A percentile compares a stretch with the other conserved stretches of the same genome.
Conservation (phyloP, 1,284 basidiomycete genomes). For the Cryptococcus sp. region DNA sequence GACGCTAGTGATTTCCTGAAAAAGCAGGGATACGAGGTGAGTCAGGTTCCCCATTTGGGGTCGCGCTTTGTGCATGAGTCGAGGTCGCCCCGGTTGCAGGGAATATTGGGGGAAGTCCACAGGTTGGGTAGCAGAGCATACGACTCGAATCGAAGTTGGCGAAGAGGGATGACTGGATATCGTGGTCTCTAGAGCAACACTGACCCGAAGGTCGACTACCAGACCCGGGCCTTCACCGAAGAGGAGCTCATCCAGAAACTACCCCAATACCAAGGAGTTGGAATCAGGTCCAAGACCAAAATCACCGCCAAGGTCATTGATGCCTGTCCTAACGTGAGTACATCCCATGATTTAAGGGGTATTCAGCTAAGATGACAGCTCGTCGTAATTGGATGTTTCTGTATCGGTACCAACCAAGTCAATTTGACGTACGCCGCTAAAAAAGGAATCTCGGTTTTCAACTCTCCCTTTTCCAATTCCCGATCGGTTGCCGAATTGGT, state of each 20-base stretch:
- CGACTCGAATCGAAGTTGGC: too few species aligned
- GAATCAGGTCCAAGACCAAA: constrained; percentile 96
- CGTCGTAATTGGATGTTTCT: constrained; percentile 97
- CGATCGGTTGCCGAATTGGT: constrained; percentile 98
- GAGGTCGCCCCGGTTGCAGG: too few species aligned
- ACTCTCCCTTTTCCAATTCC: constrained; percentile 99
- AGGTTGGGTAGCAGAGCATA: too few species aligned
- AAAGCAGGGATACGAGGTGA: constrained; percentile 67
- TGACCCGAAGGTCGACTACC: constrained; percentile 72
- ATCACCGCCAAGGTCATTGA: constrained; percentile 86
- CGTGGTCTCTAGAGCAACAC: too few species aligned
- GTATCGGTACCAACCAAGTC: constrained; percentile 99
- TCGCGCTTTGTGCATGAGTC: too few species aligned
- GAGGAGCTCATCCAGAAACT: constrained; percentile 87
- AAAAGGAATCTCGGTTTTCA: constrained; percentile 96
- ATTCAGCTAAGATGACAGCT: constrained; percentile 56
- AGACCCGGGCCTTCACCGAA: constrained; percentile 80
- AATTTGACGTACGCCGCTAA: constrained; percentile 79
- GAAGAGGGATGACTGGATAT: background rate
- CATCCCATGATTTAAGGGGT: background rate
- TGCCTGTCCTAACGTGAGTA: constrained; percentile 70
- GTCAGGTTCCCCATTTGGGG: constrained; percentile 6
- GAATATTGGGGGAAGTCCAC: too few species aligned
- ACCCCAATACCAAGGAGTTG: constrained; percentile 85
- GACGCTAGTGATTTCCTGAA: constrained; percentile 80